These are phyloP conservation scores for Aleurites moluccanus DNA, from an alignment of 441 rosid genomes.

Conservation along the genomic window DNA sequence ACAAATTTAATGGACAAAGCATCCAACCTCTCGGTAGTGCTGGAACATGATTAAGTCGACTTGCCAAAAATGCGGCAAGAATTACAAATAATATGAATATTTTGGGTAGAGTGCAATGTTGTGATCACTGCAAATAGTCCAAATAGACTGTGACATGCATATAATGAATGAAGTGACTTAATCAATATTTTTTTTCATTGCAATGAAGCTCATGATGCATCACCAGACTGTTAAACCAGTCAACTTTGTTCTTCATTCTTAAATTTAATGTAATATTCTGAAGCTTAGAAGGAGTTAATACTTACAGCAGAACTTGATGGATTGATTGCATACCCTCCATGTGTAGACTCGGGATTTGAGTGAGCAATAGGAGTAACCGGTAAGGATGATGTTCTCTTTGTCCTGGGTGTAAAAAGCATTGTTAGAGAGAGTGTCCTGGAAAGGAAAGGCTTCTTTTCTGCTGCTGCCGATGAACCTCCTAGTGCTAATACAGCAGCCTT, in stretches of 20 bases:
- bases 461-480: slow-evolving; percentile 49
- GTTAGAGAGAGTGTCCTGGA: slow-evolving; percentile 71
- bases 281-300: slow-evolving; percentile 12
- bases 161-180: neutral
- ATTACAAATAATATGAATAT: neutral
- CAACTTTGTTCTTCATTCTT: neutral
- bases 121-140: neutral
- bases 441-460: slow-evolving; percentile 43
- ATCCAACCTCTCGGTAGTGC: neutral
- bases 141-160: neutral
- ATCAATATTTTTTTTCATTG: neutral
- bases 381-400: slow-evolving; percentile 56
- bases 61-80: neutral
- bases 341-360: slow-evolving; percentile 87
- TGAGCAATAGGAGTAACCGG: slow-evolving; percentile 72
- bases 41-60: neutral
- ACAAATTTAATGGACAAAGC: neutral
- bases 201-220: neutral
- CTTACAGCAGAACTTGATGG: slow-evolving; percentile 42
- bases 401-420: slow-evolving; percentile 60
- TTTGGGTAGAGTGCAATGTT: neutral
- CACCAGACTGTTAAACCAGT: neutral
- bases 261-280: neutral
- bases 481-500: slow-evolving; percentile 72
- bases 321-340: slow-evolving; percentile 54